Conservation (phyloP, 305 asterid genomes). For the Nicotiana rustica region DNA sequence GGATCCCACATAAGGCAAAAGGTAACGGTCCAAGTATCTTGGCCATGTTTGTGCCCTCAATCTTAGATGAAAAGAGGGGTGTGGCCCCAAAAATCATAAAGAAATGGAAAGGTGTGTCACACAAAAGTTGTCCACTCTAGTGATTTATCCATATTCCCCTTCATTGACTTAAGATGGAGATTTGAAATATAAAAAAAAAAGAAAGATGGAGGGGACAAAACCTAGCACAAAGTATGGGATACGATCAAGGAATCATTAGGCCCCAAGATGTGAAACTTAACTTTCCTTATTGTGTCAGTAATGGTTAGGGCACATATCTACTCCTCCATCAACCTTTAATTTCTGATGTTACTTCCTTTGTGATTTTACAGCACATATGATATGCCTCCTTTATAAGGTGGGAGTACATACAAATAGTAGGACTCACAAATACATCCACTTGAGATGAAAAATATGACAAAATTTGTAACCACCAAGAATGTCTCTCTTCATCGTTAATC, state of each 20-base stretch:
- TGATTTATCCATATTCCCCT: slow-evolving; percentile 35
- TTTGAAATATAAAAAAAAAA: not conserved
- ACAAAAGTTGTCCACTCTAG: slow-evolving; percentile 42
- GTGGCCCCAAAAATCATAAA: slow-evolving; percentile 32
- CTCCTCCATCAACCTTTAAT: slow-evolving; percentile 29
- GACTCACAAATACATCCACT: slow-evolving; percentile 13
- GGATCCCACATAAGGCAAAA: slow-evolving; percentile 27
- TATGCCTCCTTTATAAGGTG: not conserved
- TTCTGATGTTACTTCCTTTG: slow-evolving; percentile 36
- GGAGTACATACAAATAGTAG: not conserved
- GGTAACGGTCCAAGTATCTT: slow-evolving; percentile 34
- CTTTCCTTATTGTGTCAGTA: slow-evolving; percentile 39
- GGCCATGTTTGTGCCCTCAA: slow-evolving; percentile 38
- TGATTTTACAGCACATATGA: slow-evolving; percentile 33
- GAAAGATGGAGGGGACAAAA: slow-evolving; percentile 35
- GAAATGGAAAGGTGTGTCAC: slow-evolving; percentile 41
- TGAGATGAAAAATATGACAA: not conserved
- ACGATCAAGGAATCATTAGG: slow-evolving; percentile 39
- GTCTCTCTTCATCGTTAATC: not conserved
- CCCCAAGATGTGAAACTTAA: slow-evolving; percentile 40
- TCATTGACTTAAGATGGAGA: slow-evolving; percentile 23
- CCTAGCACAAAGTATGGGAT: slow-evolving; percentile 36
- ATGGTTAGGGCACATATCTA: slow-evolving; percentile 43
- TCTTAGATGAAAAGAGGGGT: slow-evolving; percentile 33
- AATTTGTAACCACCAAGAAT: too few species aligned